Percentiles rank a stretch among this genome's conserved stretches.
These are phyloP conservation scores for Hirschioporus abietinus DNA, from an alignment of 768 basidiomycete species.

Conservation along the genomic window DNA sequence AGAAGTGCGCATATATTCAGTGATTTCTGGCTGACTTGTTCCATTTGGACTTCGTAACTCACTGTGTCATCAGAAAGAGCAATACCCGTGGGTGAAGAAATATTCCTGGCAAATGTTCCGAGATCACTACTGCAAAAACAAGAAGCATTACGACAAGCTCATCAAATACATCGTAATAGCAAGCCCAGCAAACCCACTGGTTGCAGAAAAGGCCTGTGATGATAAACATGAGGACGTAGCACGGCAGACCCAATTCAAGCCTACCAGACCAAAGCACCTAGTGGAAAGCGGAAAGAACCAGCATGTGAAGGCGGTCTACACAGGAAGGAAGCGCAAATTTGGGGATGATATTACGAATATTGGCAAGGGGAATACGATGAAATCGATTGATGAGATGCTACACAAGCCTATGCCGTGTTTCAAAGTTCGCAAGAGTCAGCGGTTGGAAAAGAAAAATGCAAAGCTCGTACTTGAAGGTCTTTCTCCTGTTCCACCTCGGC, in stretches of 20 bases:
- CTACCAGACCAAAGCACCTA: background rate
- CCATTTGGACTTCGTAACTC: background rate
- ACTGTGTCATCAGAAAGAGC: background rate
- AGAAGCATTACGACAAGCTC: background rate
- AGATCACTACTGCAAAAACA: background rate
- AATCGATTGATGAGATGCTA: background rate
- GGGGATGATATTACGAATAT: background rate
- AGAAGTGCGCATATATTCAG: background rate
- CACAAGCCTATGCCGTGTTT: background rate
- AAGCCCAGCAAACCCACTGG: background rate
- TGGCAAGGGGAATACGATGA: background rate
- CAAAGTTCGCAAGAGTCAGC: background rate
- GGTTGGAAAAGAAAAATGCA: background rate
- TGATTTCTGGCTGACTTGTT: background rate
- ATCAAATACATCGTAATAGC: background rate
- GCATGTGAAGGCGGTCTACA: background rate
- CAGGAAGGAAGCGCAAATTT: background rate
- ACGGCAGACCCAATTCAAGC: background rate
- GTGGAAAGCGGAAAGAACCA: background rate
- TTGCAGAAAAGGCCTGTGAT: background rate
- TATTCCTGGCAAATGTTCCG: background rate
- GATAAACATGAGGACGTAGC: background rate
- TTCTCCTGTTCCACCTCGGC: background rate
- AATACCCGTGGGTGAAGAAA: background rate
- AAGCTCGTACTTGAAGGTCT: background rate